Base-by-base conservation (phyloP, 345 rosid genomes). In the Acer negundo region DNA sequence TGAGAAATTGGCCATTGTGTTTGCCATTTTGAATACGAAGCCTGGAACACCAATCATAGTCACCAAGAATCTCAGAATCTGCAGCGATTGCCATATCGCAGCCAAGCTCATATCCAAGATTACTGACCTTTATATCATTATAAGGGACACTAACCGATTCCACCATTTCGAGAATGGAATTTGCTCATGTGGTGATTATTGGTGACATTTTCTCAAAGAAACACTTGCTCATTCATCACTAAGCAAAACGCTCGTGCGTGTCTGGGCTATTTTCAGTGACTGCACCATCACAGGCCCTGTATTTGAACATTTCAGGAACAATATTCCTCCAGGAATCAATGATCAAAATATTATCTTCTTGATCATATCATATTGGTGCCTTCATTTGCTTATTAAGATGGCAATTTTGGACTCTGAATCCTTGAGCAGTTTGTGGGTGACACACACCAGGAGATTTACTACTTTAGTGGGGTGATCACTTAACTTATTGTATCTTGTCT, bases 1-100 rank as follows among this genome's bases (percentile, higher is more conserved):
- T 76, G 97, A 92, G 85, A 92, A 90, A 73, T 58, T 92, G 73
- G 97, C 95, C 53, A 88, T 92, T 78, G 92, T 78, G 49, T 92
- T 89, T 84, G 93, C 92, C 31, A 75, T 92, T 74, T 69, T 89
- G 84, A 89, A 89, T 80, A 82, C 90, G 15, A 38, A 73, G 16
- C 80, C 86, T 0, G 85, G 74, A 15, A 80, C 79, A 49, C 80
- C 87, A 44, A 88, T 92, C 62, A 85, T 95, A 77, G 82, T 90
- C 62, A 92, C 95, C 56, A 92, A 92, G 87, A 90, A 92, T 68
- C 93, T 92, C 61, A 89, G 93, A 46, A 89, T 92, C 7, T 92
- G 94, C 58, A 86, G 90, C 35, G 94, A 92, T 63, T 92, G 93
- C 80, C 97, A 92, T 86, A 76, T 85, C 59, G 93, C 92, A 76